These are phyloP conservation scores for Parachaetomium inaequale DNA, from an alignment of 495 filamentous ascomycete genomes.

Conservation along the genomic window DNA sequence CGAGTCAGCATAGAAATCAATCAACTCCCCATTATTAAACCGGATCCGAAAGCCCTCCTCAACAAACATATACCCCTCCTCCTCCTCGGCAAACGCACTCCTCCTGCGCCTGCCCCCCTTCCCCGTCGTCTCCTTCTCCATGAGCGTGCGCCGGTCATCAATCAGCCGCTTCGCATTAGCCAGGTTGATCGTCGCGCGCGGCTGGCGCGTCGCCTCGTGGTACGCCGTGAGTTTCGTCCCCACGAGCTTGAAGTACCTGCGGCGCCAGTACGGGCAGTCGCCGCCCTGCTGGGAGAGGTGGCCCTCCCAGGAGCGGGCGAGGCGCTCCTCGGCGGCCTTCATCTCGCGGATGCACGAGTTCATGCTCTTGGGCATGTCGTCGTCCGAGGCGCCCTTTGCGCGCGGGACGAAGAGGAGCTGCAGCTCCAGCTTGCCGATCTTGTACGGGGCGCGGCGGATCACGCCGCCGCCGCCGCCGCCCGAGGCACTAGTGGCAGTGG, in stretches of 20 bases:
- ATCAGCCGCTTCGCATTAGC: conserved; percentile 92
- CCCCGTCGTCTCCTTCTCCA: conserved; percentile 70
- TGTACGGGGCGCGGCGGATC: conserved; percentile 76
- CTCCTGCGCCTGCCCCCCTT: conserved; percentile 77
- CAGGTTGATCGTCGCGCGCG: conserved; percentile 93
- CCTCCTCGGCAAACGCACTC: conserved; percentile 94
- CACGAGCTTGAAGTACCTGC: conserved; percentile 92
- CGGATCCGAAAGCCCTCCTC: conserved; percentile 98
- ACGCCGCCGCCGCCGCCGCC: conserved; percentile 27
- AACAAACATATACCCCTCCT: conserved; percentile 99
- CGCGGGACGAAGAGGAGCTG: conserved; percentile 93
- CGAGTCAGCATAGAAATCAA: conserved; percentile 96
- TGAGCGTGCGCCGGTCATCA: conserved; percentile 81
- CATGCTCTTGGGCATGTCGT: conserved; percentile 99
- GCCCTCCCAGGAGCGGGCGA: conserved; percentile 75
- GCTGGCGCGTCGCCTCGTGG: conserved; percentile 91
- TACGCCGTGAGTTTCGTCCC: conserved; percentile 91
- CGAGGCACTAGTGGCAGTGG: conserved; percentile 38
- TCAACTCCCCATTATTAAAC: conserved; percentile 95
- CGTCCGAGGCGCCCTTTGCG: conserved; percentile 81
- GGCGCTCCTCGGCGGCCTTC: conserved; percentile 74
- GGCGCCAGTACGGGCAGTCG: conserved; percentile 98
- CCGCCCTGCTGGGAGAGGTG: conserved; percentile 93
- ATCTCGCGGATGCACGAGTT: conserved; percentile 88
- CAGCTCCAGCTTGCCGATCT: conserved; percentile 87